Conservation (phyloP, 106 monocot genomes). For the Dendrobium officinale region DNA sequence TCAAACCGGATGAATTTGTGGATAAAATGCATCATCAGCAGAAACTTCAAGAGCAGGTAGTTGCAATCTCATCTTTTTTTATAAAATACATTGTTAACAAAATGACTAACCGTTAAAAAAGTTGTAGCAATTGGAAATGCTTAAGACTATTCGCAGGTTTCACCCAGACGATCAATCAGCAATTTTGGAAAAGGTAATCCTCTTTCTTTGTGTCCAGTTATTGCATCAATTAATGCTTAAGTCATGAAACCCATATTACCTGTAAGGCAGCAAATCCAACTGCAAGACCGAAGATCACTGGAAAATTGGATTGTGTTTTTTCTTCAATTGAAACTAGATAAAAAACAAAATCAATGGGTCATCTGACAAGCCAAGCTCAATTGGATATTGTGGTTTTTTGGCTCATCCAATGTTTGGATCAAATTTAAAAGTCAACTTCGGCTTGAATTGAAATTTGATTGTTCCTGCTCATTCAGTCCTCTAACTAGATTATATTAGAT, state of each 20-base stretch:
- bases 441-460: too few species aligned
- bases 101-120: background rate
- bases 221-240: background rate
- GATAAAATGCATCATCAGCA: constrained; percentile 41
- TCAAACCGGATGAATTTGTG: constrained; percentile 35
- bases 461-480: too few species aligned
- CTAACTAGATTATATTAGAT: too few species aligned
- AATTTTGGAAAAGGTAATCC: constrained; percentile 52
- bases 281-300: too few species aligned
- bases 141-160: constrained; percentile 70
- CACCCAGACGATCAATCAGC: constrained; percentile 58
- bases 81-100: background rate
- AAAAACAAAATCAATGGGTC: too few species aligned
- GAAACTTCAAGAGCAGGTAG: constrained; percentile 48
- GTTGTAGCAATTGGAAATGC: constrained; percentile 86
- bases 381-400: too few species aligned
- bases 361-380: too few species aligned
- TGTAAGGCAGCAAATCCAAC: background rate
- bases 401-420: too few species aligned
- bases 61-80: background rate
- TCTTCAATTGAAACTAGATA: too few species aligned
- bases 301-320: too few species aligned
- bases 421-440: too few species aligned
- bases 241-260: background rate
- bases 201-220: background rate